Base-by-base conservation (phyloP, 179 eudicot genomes). In the Amaranthus tricolor region DNA sequence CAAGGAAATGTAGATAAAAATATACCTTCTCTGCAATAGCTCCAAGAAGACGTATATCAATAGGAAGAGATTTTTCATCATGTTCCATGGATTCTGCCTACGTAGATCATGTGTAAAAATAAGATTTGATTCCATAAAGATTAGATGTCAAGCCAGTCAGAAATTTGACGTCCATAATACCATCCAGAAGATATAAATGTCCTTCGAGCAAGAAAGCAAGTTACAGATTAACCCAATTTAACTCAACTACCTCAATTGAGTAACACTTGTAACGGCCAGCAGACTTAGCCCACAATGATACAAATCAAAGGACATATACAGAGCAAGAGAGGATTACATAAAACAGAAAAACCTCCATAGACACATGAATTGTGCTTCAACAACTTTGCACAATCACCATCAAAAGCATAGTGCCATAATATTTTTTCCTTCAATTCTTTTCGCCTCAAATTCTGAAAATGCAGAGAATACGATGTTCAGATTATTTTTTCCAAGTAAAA, bases 71-170 rank as follows among this genome's bases (percentile, higher is more conserved):
- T 74, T 85, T 91, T 77, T 93, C 99, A 77, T 91, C 98, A 87
- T 96, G 99, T 83, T 96, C 99, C 99, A 93, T 96, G 73, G 93
- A 96, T 81, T 96, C 99, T 11, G 99, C 98, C 99, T 96, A 84
- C 43, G 79, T 81, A 77, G 66, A 21, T 6, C 70, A 85, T 77
- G 63, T 49, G 59, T 48, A n/a, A 71, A 58, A 66, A 47, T 11
- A 64, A 24, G 21, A 78, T 16, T 73, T 20, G n/a, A 49, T 50
- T 53, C 65, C 40, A 70, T 17, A 53, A 61, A 16, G 16, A 72
- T 15, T 44, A 52, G 45, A 11, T 40, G 53, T 68, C 14, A 45
- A 60, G 20, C 6, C 5, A 14, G 57, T 21, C 74, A 73, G 9
- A 19, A 6, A 53, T 68, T 61, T 17, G 43, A 66, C 55, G 70